Percentiles rank a stretch among this genome's conserved stretches.
phyloP scores from a whole-genome alignment of 2,329 filamentous ascomycete species.

The Allantophomopsis cytisporea region DNA sequence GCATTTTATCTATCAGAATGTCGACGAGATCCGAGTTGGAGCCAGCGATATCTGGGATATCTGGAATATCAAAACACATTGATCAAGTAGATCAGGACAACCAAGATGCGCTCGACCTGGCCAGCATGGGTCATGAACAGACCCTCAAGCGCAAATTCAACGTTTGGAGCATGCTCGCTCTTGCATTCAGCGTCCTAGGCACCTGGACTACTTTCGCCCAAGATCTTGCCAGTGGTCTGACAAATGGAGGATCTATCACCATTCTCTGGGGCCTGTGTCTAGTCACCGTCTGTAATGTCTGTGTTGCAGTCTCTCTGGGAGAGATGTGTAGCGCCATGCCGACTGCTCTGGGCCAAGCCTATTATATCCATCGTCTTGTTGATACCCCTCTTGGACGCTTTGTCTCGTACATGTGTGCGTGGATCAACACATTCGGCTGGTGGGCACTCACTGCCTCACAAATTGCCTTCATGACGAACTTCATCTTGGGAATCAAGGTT shows the following conservation, averaged over 20 bases:
- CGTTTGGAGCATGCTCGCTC: conserved; percentile 39
- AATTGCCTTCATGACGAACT: conserved; percentile 42
- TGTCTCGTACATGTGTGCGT: conserved; percentile 40
- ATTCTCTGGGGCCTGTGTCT: conserved; percentile 41
- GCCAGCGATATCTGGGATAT: no score
- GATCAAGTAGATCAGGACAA: conserved; percentile 15
- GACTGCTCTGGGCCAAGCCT: conserved; percentile 44
- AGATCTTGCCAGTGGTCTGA: conserved; percentile 33
- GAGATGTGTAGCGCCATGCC: conserved; percentile 45
- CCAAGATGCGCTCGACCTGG: conserved; percentile 25
- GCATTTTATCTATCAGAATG: no score
- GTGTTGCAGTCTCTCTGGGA: conserved; percentile 38
- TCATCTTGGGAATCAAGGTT: conserved; percentile 40
- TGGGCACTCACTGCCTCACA: conserved; percentile 41
- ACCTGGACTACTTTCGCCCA: conserved; percentile 45
- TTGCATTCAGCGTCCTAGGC: conserved; percentile 42
- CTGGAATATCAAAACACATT: neutral
- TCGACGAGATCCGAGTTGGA: no score
- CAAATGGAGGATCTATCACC: conserved; percentile 36
- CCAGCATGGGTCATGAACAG: conserved; percentile 26
- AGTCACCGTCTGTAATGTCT: conserved; percentile 37
- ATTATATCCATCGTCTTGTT: conserved; percentile 36
- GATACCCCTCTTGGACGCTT: conserved; percentile 28
- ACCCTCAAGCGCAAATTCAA: conserved; percentile 32
- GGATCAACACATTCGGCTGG: conserved; percentile 48